These are phyloP conservation scores for Podospora sp. DNA, from an alignment of 495 filamentous ascomycete genomes.

Conservation along the genomic window DNA sequence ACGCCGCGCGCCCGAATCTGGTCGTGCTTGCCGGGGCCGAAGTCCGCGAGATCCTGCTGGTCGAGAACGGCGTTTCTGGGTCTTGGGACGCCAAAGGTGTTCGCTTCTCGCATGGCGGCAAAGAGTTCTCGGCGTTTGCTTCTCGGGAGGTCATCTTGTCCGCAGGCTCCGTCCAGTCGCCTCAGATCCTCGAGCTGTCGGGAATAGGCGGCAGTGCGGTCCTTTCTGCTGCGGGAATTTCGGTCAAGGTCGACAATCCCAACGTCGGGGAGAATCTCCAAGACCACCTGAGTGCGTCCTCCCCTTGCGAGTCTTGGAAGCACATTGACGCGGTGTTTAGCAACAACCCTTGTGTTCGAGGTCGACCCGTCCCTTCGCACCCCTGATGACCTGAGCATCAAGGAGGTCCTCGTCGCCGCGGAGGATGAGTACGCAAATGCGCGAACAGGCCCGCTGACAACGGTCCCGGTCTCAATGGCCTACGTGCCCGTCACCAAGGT, in stretches of 20 bases:
- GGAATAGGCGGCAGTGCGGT: constrained; percentile 52
- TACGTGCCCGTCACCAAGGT: constrained; percentile 50
- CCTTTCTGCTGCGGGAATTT: constrained; percentile 47
- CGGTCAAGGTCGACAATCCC: constrained; percentile 45
- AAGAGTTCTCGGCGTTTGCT: constrained; percentile 33
- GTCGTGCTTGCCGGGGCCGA: constrained; percentile 44
- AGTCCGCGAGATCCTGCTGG: constrained; percentile 43
- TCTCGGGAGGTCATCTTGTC: constrained; percentile 56
- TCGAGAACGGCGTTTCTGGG: constrained; percentile 14
- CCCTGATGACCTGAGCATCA: constrained; percentile 44
- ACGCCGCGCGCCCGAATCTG: constrained; percentile 45
- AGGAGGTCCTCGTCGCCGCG: constrained; percentile 20
- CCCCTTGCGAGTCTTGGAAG: background rate
- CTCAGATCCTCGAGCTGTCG: constrained; percentile 60
- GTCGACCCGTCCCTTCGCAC: constrained; percentile 45
- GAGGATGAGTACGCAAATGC: constrained; percentile 23
- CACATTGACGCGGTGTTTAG: no score
- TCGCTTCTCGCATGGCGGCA: constrained; percentile 41
- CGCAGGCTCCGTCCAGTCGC: constrained; percentile 54
- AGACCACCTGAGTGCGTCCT: constrained; percentile 52
- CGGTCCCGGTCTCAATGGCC: constrained; percentile 43
- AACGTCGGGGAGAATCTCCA: constrained; percentile 61
- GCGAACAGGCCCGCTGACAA: constrained; percentile 26
- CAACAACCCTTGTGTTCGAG: constrained; percentile 35
- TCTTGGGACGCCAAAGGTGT: constrained; percentile 48